Evolutionary conservation across 1,284 basidiomycete species (phyloP).

Genomic region (Malassezia furfur): DNA sequence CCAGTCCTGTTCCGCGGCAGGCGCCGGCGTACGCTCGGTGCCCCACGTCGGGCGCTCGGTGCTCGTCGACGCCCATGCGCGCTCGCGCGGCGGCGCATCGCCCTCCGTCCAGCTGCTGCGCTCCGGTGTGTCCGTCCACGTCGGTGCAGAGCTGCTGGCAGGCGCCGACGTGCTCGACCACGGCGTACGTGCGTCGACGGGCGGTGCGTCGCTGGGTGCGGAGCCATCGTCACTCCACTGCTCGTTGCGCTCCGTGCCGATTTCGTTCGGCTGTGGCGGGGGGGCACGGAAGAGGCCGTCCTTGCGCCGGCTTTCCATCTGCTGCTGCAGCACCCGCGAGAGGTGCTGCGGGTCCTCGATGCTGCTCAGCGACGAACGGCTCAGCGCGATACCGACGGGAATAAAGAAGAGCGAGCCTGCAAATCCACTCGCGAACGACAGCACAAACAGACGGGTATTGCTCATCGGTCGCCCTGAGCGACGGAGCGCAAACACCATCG

Average conservation of each 20-base stretch:
- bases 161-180: too few relatives aligned
- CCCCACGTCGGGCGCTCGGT: too few relatives aligned
- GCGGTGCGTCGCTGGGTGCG: too few relatives aligned
- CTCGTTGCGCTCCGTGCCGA: too few relatives aligned
- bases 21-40: not conserved
- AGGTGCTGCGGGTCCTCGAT: conserved; percentile 17
- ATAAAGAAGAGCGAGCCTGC: conserved; percentile 9
- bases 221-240: too few relatives aligned
- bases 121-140: not conserved
- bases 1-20: conserved; percentile 10
- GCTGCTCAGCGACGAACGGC: conserved; percentile 6
- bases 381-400: conserved; percentile 12
- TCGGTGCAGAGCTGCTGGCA: not conserved
- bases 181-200: too few relatives aligned
- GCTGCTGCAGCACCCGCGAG: conserved; percentile 8
- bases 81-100: not conserved
- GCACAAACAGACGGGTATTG: not conserved
- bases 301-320: conserved; percentile 9
- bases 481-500: conserved; percentile 5
- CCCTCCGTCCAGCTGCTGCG: not conserved
- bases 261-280: not conserved
- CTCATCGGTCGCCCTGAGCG: not conserved
- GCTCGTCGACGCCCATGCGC: not conserved
- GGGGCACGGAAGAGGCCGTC: not conserved
- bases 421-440: conserved; percentile 14